phyloP scores from a whole-genome alignment of 208 protist genomes.

The Histomonas meleagridis region DNA sequence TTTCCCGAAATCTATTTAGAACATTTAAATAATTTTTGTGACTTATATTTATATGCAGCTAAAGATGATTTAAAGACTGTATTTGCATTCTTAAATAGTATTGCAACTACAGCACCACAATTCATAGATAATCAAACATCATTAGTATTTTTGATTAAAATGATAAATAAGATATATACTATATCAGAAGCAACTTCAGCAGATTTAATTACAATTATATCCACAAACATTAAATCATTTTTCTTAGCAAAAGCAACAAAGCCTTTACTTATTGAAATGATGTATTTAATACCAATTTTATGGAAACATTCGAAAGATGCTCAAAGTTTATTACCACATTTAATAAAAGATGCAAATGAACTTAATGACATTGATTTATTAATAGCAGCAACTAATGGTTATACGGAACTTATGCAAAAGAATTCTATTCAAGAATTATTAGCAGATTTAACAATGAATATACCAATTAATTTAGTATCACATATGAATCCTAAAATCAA shows the following conservation, averaged over 20 bases:
- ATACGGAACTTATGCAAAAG: too few species aligned
- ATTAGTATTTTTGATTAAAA: background rate
- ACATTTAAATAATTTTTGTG: background rate
- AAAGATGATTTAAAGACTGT: background rate
- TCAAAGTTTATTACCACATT: too few species aligned
- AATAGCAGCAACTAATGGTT: too few species aligned
- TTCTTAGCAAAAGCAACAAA: background rate
- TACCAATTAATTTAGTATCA: too few species aligned
- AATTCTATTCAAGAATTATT: too few species aligned
- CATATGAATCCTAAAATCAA: too few species aligned
- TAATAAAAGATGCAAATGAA: too few species aligned
- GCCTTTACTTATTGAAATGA: too few species aligned
- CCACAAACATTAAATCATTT: background rate
- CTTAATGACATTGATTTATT: too few species aligned
- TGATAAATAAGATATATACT: background rate
- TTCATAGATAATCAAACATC: background rate
- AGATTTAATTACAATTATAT: background rate
- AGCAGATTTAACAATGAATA: too few species aligned
- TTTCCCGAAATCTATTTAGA: background rate
- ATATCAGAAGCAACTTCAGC: background rate
- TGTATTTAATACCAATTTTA: too few species aligned
- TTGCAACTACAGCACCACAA: background rate
- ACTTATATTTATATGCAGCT: background rate
- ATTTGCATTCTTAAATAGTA: background rate
- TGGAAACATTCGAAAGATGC: too few species aligned